Base-by-base conservation (phyloP, 2,329 filamentous ascomycete species). In the Fusarium sp. region DNA sequence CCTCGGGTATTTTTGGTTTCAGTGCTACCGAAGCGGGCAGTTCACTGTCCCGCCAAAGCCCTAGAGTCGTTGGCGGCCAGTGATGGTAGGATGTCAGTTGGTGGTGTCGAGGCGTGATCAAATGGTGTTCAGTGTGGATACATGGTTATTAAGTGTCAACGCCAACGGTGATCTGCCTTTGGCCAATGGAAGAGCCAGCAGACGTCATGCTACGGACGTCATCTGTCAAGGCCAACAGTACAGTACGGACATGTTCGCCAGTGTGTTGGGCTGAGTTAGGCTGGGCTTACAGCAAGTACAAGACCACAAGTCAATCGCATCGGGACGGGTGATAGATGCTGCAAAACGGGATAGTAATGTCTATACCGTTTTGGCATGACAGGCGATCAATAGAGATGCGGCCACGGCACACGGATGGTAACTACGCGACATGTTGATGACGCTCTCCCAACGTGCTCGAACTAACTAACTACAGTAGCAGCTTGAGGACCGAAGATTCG, bases 201-300 rank as follows among this genome's bases (percentile, higher is more conserved):
- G 64, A 69, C 67, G 71, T 72, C 73, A 75, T 73, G 57, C 44
- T 65, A 59, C 68, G 70, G 51, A 75, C 73, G 71, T 75, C 73
- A 75, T 70, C 61, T 59, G 67, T 57, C 26, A 43, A 58, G 58
- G 23, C 48, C 49, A 57, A 50, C 57, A 42, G 58, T 45, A 55
- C 19, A 42, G 58, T 48, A 55, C 23, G 45, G 60, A 37, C 52
- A 65, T 63, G 42, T 62, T 62, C 57, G 57, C 44, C 51, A 49
- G 59, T 70, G 57, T 49, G 53, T 67, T 70, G 65, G 62, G 55
- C 42, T 66, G 46, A 21, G 28, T 50, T 50, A 18, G 46, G 19
- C 46, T 67, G 16, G 30, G 19, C 46, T 67, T 50, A 53, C 23
- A 61, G 45, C 41, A 70, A 55, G 49, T 52, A 65, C 49, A 41